Evolutionary conservation across 202 grass and related monocot genomes (phyloP).

Genomic region (Miscanthus sacchariflorus): DNA sequence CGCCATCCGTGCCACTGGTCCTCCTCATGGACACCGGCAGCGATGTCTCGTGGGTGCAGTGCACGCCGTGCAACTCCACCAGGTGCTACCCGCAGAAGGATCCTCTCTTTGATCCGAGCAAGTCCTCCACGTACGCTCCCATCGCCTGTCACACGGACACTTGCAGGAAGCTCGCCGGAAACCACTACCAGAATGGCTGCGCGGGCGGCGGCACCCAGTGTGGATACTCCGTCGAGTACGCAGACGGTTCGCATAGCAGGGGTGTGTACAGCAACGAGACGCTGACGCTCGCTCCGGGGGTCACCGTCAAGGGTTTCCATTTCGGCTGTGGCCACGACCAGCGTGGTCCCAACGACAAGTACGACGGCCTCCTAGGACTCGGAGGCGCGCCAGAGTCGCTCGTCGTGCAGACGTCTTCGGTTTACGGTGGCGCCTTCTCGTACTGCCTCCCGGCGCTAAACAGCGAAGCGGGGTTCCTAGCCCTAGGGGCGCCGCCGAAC

Average conservation of each 20-base stretch:
- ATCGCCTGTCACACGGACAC: not conserved
- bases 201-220: not conserved
- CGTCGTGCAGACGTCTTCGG: not conserved
- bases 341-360: constrained; percentile 6
- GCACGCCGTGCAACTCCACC: constrained; percentile 46
- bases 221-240: constrained; percentile 25
- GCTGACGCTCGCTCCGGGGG: not conserved
- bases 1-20: constrained; percentile 29
- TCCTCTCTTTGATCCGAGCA: constrained; percentile 43
- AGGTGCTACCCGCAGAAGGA: constrained; percentile 51
- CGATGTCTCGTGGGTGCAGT: constrained; percentile 67
- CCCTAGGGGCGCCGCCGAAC: not conserved
- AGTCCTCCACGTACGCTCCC: constrained; percentile 28
- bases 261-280: constrained; percentile 47
- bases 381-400: constrained; percentile 35
- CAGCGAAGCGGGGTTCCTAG: constrained; percentile 35
- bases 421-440: constrained; percentile 47
- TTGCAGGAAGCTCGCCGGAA: not conserved
- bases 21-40: constrained; percentile 62
- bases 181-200: not conserved
- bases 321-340: constrained; percentile 56
- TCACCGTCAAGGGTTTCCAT: not conserved
- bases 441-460: constrained; percentile 49
- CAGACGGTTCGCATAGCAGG: not conserved
- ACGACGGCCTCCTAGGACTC: constrained; percentile 47